Evolutionary conservation across 306 rosid species (phyloP).

Genomic region (Fragaria iinumae): DNA sequence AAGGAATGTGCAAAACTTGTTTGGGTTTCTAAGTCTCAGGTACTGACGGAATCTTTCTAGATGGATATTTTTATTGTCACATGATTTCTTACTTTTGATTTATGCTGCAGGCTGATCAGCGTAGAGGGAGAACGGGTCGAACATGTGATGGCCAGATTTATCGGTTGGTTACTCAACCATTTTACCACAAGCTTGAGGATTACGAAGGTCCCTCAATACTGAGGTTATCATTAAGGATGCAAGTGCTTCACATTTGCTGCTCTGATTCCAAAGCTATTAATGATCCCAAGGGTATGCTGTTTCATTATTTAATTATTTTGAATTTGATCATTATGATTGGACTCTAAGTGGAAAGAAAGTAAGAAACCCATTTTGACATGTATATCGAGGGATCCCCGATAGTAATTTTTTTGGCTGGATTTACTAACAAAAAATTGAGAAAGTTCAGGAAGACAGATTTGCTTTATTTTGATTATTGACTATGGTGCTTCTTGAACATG

Average conservation of each 20-base stretch:
- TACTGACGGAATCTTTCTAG: constrained; percentile 27
- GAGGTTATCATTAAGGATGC: constrained; percentile 73
- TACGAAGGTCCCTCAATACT: constrained; percentile 71
- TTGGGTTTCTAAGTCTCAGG: constrained; percentile 97
- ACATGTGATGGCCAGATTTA: constrained; percentile 89
- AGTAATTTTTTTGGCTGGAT: not conserved
- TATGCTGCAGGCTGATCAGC: constrained; percentile 74
- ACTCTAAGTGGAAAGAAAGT: not conserved
- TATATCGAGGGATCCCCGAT: not conserved
- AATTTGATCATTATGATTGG: not conserved
- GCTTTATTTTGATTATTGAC: not conserved
- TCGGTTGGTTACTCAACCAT: constrained; percentile 68
- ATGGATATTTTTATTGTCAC: constrained; percentile 9
- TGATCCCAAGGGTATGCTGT: constrained; percentile 64
- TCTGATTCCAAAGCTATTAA: constrained; percentile 78
- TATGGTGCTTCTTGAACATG: not conserved
- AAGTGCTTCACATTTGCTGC: constrained; percentile 72
- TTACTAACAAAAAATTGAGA: not conserved
- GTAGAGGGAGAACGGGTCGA: constrained; percentile 92
- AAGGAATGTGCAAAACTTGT: constrained; percentile 60
- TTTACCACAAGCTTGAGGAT: constrained; percentile 54
- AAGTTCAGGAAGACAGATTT: not conserved
- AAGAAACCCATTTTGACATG: not conserved
- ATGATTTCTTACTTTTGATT: constrained; percentile 22
- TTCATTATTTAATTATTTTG: not conserved